A percentile compares a stretch with the other conserved stretches of the same genome.
Conservation (phyloP, 1,284 basidiomycete species). For the Lentinus polychrous region DNA sequence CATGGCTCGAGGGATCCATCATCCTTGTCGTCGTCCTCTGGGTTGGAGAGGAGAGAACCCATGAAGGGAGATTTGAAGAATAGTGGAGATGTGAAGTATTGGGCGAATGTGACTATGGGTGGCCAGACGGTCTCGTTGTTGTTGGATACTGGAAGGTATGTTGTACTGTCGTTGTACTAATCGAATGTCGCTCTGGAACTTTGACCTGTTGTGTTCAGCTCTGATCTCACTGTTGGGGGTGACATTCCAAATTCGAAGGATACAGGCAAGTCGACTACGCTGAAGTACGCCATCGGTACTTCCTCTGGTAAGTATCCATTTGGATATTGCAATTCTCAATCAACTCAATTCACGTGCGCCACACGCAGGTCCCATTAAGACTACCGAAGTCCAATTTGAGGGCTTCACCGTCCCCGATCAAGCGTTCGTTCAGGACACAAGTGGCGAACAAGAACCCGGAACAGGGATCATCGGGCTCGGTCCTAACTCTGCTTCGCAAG, state of each 20-base stretch:
- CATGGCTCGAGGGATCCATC: constrained; percentile 5
- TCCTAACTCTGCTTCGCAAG: constrained; percentile 27
- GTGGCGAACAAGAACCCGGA: constrained; percentile 17
- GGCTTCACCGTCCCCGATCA: constrained; percentile 49
- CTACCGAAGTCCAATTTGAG: constrained; percentile 45
- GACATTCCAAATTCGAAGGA: constrained; percentile 34
- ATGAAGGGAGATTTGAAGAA: constrained; percentile 30
- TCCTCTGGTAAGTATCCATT: constrained; percentile 34
- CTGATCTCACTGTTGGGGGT: constrained; percentile 55
- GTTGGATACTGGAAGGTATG: constrained; percentile 65
- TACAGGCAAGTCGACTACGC: constrained; percentile 34
- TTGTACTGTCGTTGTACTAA: background rate
- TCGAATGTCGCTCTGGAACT: background rate
- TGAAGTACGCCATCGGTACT: constrained; percentile 45
- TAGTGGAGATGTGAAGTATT: constrained; percentile 42
- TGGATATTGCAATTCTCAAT: constrained; percentile 3
- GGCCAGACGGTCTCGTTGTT: constrained; percentile 40
- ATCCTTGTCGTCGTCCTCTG: constrained; percentile 5
- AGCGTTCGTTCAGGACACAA: constrained; percentile 38
- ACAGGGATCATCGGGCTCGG: constrained; percentile 34
- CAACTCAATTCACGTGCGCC: background rate
- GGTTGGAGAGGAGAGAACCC: constrained; percentile 16
- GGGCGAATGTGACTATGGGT: constrained; percentile 45
- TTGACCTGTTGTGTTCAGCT: constrained; percentile 24
- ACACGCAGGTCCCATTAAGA: constrained; percentile 40